phyloP scores from a whole-genome alignment of 257 asterid genomes.

The Lavandula angustifolia region DNA sequence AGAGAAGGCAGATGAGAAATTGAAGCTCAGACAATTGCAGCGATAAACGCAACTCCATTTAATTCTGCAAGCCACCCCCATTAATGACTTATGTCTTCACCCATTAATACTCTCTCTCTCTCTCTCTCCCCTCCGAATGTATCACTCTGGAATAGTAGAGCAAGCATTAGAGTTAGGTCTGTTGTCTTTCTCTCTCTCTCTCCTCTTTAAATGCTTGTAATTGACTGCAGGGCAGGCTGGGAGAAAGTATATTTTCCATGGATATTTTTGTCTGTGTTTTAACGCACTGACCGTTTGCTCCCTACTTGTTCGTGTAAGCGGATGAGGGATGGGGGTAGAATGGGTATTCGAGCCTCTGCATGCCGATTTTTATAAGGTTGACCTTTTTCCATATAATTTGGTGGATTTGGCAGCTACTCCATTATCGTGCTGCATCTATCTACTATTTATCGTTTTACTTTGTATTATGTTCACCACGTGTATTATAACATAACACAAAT shows the following conservation, averaged over 20 bases:
- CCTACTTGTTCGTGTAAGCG: not conserved
- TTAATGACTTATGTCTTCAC: constrained; percentile 44
- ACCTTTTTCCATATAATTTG: constrained; percentile 9
- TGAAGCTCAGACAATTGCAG: constrained; percentile 37
- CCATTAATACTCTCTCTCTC: constrained; percentile 33
- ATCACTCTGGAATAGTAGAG: not conserved
- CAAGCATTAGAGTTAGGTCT: constrained; percentile 14
- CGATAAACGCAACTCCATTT: constrained; percentile 45
- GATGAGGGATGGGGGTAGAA: no score
- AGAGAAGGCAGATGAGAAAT: constrained; percentile 22
- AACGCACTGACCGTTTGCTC: constrained; percentile 8
- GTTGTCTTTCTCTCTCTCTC: constrained; percentile 23
- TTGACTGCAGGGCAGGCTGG: no score
- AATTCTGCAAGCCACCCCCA: constrained; percentile 40
- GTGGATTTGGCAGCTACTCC: no score
- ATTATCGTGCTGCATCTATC: no score
- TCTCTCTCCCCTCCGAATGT: not conserved
- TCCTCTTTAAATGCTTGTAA: constrained; percentile 36
- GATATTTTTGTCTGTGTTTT: not conserved
- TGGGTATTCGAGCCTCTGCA: no score
- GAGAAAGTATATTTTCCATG: not conserved
- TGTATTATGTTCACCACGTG: no score
- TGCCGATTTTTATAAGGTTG: constrained; percentile 13
- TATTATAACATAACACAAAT: no score
- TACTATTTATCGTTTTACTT: no score